Conservation (phyloP, 805 yeast species). For the Sungouiozyma ichnusensis region DNA sequence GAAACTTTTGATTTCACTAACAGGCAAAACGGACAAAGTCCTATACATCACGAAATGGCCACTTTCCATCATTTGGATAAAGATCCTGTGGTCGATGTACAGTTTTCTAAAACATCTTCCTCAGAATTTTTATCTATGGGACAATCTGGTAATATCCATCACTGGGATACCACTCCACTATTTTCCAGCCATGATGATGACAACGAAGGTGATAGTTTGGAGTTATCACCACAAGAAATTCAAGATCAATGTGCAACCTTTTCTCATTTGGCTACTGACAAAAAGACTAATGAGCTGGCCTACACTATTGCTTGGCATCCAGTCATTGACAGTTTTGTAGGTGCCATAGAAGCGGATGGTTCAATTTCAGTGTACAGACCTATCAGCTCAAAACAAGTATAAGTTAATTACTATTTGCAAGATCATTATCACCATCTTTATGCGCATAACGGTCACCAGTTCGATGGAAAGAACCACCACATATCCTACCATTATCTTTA, state of each 20-base stretch:
- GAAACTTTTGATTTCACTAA: conserved; percentile 17
- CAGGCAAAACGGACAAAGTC: conserved; percentile 23
- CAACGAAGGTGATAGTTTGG: conserved; percentile 26
- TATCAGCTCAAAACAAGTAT: too few species aligned
- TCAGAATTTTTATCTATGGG: conserved; percentile 26
- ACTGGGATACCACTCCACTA: conserved; percentile 30
- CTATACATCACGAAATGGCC: conserved; percentile 20
- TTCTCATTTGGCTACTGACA: conserved; percentile 24
- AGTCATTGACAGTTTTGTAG: conserved; percentile 22
- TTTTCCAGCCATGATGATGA: conserved; percentile 37
- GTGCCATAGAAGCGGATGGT: conserved; percentile 26
- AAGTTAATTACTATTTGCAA: too few species aligned
- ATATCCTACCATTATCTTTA: not conserved
- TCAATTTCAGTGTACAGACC: conserved; percentile 26
- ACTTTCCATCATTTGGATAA: conserved; percentile 24
- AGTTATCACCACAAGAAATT: conserved; percentile 28
- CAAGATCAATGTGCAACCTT: conserved; percentile 24
- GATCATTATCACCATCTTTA: too few species aligned
- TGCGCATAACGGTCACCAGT: too few species aligned
- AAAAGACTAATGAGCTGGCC: conserved; percentile 16
- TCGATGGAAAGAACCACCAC: not conserved
- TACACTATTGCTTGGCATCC: conserved; percentile 27
- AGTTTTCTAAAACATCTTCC: conserved; percentile 22
- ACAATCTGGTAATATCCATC: conserved; percentile 26
- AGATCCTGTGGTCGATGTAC: conserved; percentile 26